These are phyloP conservation scores for Amyloporia xantha DNA, from an alignment of 768 basidiomycete genomes.

Conservation along the genomic window DNA sequence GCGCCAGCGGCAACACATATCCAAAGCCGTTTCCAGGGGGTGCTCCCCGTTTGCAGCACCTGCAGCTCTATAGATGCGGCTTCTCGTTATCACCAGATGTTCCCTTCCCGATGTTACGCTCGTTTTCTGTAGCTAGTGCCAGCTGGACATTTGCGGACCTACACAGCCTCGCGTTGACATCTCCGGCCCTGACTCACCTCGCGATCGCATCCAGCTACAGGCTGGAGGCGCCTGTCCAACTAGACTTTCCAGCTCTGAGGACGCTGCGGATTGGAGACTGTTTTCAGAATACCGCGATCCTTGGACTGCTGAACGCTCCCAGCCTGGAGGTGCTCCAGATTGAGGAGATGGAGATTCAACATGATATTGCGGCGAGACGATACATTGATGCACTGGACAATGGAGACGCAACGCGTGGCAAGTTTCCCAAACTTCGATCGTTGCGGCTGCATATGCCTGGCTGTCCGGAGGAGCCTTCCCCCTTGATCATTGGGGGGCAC, in stretches of 20 bases:
- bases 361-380: background rate
- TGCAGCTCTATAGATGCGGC: background rate
- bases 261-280: background rate
- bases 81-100: background rate
- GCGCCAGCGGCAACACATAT: background rate
- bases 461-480: conserved; percentile 1
- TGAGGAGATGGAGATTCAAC: conserved; percentile 3
- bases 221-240: background rate
- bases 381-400: conserved; percentile 1
- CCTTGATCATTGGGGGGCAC: conserved; percentile 1
- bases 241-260: background rate
- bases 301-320: background rate
- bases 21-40: conserved; percentile 1
- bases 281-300: conserved; percentile 1
- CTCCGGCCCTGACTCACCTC: background rate
- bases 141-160: conserved; percentile 1
- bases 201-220: conserved; percentile 2
- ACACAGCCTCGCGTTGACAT: background rate
- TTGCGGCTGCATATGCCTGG: conserved; percentile 2
- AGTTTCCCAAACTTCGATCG: conserved; percentile 2
- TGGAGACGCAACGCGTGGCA: background rate
- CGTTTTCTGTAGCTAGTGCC: conserved; percentile 1
- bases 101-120: background rate
- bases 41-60: background rate
- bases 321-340: conserved; percentile 4